Conservation (phyloP, 441 rosid species). For the Brassica hybrid region DNA sequence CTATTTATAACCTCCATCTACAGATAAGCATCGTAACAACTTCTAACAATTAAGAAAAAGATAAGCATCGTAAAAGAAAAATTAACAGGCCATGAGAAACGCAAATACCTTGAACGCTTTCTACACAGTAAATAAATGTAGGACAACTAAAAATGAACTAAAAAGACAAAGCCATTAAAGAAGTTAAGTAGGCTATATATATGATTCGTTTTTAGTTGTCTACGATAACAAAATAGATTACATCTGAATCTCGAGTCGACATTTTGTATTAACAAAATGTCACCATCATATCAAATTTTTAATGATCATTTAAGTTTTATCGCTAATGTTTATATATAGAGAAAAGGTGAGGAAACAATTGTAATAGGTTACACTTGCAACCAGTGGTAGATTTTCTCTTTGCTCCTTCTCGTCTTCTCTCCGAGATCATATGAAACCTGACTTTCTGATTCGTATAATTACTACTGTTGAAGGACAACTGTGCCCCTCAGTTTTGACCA, state of each 20-base stretch:
- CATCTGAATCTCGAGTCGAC: background rate
- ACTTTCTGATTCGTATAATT: background rate
- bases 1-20: constrained; percentile 1
- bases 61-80: too few relatives aligned
- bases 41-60: too few relatives aligned
- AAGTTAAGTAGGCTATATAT: too few relatives aligned
- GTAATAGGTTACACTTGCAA: background rate
- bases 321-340: background rate
- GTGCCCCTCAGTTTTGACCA: constrained; percentile 16
- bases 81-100: background rate
- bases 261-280: too few relatives aligned
- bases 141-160: background rate
- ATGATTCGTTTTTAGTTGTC: too few relatives aligned
- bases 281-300: too few relatives aligned
- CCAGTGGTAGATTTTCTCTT: background rate
- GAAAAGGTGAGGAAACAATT: background rate
- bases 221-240: background rate
- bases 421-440: background rate
- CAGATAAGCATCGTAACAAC: background rate
- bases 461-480: background rate
- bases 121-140: background rate
- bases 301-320: background rate
- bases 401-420: background rate
- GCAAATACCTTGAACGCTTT: background rate
- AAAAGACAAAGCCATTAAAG: too few relatives aligned